Conservation (phyloP, 768 basidiomycete genomes). For the Hericium erinaceus region DNA sequence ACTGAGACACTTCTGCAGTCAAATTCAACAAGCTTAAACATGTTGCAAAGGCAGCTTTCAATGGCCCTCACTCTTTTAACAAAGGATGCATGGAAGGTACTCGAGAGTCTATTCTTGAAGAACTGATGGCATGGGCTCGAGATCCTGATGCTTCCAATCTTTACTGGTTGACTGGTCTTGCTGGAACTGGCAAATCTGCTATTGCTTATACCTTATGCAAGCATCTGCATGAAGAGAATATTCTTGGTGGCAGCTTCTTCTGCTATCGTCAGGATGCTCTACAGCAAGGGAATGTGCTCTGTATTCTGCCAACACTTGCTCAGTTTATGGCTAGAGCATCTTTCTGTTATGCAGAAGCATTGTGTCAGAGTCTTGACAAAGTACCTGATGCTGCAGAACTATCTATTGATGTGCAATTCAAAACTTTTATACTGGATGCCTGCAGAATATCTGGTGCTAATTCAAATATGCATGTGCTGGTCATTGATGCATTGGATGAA, state of each 20-base stretch:
- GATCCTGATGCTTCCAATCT: background rate
- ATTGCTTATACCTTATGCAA: background rate
- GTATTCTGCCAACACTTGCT: no score
- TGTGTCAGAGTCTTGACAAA: no score
- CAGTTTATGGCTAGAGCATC: no score
- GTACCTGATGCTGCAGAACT: no score
- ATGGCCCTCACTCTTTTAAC: background rate
- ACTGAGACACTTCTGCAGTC: background rate
- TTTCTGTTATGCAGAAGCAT: no score
- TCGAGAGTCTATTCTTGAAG: background rate
- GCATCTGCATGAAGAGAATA: background rate
- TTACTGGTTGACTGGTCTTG: background rate
- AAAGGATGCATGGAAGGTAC: background rate
- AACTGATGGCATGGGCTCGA: background rate
- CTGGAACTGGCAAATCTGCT: background rate
- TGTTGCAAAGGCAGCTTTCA: background rate
- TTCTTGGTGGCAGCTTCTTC: background rate
- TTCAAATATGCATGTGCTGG: no score
- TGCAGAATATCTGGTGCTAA: no score
- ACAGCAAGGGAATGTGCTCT: no score
- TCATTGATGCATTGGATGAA: no score
- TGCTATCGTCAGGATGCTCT: background rate
- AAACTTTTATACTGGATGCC: no score
- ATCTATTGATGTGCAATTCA: no score
- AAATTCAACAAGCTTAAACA: background rate